Evolutionary conservation across 495 filamentous ascomycete species (phyloP).

Genomic region (Lophium mytilinum): DNA sequence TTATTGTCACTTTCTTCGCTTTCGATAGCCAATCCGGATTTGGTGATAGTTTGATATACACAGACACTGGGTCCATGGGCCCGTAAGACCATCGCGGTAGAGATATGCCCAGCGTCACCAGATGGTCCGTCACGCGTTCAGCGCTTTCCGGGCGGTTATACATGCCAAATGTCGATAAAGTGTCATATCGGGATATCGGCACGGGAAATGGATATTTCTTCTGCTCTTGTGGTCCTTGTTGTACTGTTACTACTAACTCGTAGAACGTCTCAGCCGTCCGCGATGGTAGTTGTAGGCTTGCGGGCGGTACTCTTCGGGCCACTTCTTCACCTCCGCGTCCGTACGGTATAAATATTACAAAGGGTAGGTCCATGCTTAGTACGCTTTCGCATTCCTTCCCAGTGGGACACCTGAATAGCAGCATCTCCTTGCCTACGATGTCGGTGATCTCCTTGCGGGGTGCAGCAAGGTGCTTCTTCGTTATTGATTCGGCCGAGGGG

Average conservation of each 20-base stretch:
- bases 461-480: slow-evolving; percentile 85
- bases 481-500: slow-evolving; percentile 84
- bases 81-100: slow-evolving; percentile 95
- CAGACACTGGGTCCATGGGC: slow-evolving; percentile 86
- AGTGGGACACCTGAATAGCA: slow-evolving; percentile 75
- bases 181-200: slow-evolving; percentile 87
- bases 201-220: slow-evolving; percentile 88
- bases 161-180: slow-evolving; percentile 97
- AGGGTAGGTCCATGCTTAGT: slow-evolving; percentile 94
- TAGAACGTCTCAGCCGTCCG: slow-evolving; percentile 93
- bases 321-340: slow-evolving; percentile 82
- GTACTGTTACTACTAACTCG: slow-evolving; percentile 90
- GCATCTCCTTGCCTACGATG: slow-evolving; percentile 90
- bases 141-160: slow-evolving; percentile 91
- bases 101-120: slow-evolving; percentile 85
- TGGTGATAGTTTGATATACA: slow-evolving; percentile 86
- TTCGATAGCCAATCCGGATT: slow-evolving; percentile 87
- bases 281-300: slow-evolving; percentile 82
- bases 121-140: slow-evolving; percentile 75
- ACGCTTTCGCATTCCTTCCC: slow-evolving; percentile 82
- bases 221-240: slow-evolving; percentile 77
- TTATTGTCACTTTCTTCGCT: slow-evolving; percentile 86
- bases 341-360: slow-evolving; percentile 94
- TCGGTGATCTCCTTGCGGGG: slow-evolving; percentile 86
- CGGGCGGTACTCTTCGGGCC: slow-evolving; percentile 81